Percentiles rank a stretch among this genome's conserved stretches.
phyloP scores from a whole-genome alignment of 106 monocot species.

The Phalaenopsis aphrodite region DNA sequence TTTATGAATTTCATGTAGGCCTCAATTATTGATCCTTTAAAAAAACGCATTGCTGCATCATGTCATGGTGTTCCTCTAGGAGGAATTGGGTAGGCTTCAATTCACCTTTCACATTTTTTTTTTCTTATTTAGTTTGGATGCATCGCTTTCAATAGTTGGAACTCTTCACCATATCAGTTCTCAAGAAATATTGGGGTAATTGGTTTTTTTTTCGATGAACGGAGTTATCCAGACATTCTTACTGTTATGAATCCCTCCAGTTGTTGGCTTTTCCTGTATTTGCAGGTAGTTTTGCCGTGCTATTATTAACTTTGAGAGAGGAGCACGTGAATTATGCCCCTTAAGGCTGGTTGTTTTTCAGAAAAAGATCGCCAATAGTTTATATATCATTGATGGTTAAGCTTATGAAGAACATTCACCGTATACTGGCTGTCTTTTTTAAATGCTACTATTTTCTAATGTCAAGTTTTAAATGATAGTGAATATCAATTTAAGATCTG shows the following conservation, averaged over 20 bases:
- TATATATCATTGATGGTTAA: not conserved
- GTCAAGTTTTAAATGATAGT: not conserved
- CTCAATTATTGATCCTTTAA: conserved; percentile 48
- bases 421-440: not conserved
- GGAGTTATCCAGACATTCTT: not conserved
- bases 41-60: conserved; percentile 24
- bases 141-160: not conserved
- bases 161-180: not conserved
- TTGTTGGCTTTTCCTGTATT: not conserved
- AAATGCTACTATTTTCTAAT: not conserved
- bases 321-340: not conserved
- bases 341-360: not conserved
- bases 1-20: conserved; percentile 21
- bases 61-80: conserved; percentile 63
- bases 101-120: not conserved
- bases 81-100: conserved; percentile 43
- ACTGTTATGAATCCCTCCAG: not conserved
- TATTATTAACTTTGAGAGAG: not conserved
- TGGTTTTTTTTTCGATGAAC: not conserved
- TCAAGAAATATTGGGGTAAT: not conserved
- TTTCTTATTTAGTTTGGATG: not conserved
- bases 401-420: not conserved
- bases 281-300: not conserved
- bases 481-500: not conserved
- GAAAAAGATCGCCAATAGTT: not conserved